Base-by-base conservation (phyloP, 2,329 filamentous ascomycete genomes). In the Seiridium cupressi region DNA sequence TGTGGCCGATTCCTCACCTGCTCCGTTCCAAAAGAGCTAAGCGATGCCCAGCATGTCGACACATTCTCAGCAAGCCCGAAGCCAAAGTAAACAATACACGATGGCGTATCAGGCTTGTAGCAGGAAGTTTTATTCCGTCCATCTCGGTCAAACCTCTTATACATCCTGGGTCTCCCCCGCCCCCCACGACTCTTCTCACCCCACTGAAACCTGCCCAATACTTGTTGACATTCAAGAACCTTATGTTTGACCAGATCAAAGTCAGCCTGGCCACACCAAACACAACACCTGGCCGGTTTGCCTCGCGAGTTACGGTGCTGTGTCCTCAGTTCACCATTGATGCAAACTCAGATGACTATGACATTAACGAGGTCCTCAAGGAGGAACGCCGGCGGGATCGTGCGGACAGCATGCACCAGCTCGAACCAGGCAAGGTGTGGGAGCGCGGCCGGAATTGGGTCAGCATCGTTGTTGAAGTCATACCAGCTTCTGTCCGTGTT, bases 341-440 rank as follows among this genome's bases (percentile, higher is more conserved):
- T 63, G 92, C 94, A 61, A 97, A 97, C 73, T 95, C 92, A n/a
- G 90, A 93, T 34, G 84, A 87, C 66, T 84, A 86, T 73, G 96
- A 75, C 60, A 91, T 90, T 90, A 94, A 98, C 68, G 95, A 98
- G 71, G 94, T 93, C 0, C 81, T 97, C 9, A 87, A 88, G 71
- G 85, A 83, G 63, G 76, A 79, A 36, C 71, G 64, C 70, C 66
- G 76, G 71, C 72, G 72, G 72, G 73, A 70, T 65, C 70, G 69
- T 11, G 74, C 74, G 32, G 66, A 76, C 68, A 71, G 70, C 70
- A 48, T 71, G 55, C 84, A 86, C 54, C 87, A 86, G 70, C 86
- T 91, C 13, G 93, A 96, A 74, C 91, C 91, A 0, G 95, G 94
- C 57, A 98, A 98, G 76, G 88, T 98, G n/a, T 99, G 92, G 91